Evolutionary conservation across 495 filamentous ascomycete species (phyloP), one percentile per base, ranked within the genome.

Genomic region (Evernia prunastri): DNA sequence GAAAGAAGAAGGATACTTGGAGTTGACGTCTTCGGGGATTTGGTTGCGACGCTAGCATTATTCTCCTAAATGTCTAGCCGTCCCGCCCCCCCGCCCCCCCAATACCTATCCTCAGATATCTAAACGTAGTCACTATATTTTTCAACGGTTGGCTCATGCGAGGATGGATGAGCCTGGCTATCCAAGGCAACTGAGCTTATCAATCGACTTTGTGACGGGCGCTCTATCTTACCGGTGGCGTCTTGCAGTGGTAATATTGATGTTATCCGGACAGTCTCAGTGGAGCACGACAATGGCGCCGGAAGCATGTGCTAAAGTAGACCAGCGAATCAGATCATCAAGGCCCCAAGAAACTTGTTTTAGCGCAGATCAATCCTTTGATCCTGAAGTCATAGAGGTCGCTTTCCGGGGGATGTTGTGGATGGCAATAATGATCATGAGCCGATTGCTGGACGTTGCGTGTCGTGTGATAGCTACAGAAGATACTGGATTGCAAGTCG

Each of bases 21-120:
- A 54, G 29, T 54, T 31, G 51, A 31, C 29, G 29, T 54, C 29
- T 33, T 33, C 51, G 51, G 51, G 51, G 29, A 33, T 54, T 54
- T 33, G 51, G 33, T 54, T 54, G 51, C 51, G 51, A 54, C 51
- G 51, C 51, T 54, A 54, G 29, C 29, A 7, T n/a, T 20, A 29
- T 20, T 10, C 29, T 29, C 51, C 25, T 54, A 33, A 54, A 20
- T 29, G 20, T 54, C 27, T 54, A 54, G 51, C 51, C 51, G 51
- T 54, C 51, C 51, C 51, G 51, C 29, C 51, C 51, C 51, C 51
- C 27, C 17, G 6, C 36, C 49, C 49, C 27, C 10, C 25, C 49
- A 17, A 29, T n/a, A 33, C 1, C 27, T 31, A 33, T 37, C 6
- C 6, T 7, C 12, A 37, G 36, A 12, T 37, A 37, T 12, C 36